These are phyloP conservation scores for Russula olivacea DNA, from an alignment of 768 basidiomycete species.

Conservation along the genomic window DNA sequence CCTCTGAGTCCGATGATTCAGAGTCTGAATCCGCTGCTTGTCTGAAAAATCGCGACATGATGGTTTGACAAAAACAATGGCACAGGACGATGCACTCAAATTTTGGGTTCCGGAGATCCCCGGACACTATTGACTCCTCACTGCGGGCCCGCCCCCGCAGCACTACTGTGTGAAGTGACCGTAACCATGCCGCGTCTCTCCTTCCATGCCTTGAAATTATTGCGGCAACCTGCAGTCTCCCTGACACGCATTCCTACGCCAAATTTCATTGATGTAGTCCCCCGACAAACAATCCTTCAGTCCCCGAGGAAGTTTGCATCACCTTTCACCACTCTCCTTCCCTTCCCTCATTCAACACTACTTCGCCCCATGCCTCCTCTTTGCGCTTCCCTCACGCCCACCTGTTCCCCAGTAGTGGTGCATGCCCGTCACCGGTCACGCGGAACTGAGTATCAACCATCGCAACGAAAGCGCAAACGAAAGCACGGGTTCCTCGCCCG, in stretches of 20 bases:
- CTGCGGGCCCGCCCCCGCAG: neutral
- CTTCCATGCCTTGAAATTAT: neutral
- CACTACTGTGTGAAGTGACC: too few relatives aligned
- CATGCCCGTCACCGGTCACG: slow-evolving; percentile 61
- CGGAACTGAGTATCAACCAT: slow-evolving; percentile 96
- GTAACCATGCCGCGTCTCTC: slow-evolving; percentile 21
- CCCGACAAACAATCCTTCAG: neutral
- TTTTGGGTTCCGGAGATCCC: slow-evolving; percentile 25
- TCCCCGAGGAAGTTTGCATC: neutral
- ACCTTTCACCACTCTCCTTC: slow-evolving; percentile 5
- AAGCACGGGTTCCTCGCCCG: slow-evolving; percentile 87
- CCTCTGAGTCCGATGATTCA: slow-evolving; percentile 65
- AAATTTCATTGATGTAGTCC: neutral
- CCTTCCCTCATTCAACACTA: slow-evolving; percentile 11
- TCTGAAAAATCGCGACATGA: slow-evolving; percentile 88
- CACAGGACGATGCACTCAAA: neutral
- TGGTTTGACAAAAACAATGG: slow-evolving; percentile 2
- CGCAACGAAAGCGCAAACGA: slow-evolving; percentile 86
- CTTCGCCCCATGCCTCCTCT: neutral
- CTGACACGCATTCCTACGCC: neutral
- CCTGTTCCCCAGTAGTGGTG: slow-evolving; percentile 28
- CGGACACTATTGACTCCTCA: neutral
- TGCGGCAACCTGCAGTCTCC: slow-evolving; percentile 1
- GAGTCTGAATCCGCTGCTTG: slow-evolving; percentile 79
- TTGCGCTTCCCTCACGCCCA: neutral